phyloP scores from a whole-genome alignment of 2,329 filamentous ascomycete genomes.

The Aspergillus hortae region DNA sequence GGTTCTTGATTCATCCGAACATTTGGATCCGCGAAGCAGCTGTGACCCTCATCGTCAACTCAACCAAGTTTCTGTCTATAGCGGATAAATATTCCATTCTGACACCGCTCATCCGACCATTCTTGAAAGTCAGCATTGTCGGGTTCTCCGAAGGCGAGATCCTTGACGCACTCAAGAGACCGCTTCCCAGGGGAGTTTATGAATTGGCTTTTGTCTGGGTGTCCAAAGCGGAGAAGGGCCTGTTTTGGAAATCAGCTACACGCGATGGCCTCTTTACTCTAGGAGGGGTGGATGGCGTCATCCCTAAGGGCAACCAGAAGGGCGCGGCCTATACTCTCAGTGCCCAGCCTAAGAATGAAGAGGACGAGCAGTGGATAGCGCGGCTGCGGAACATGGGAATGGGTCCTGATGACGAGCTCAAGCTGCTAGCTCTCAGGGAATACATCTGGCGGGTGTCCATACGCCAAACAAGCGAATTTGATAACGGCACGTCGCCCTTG shows the following conservation, averaged over 20 bases:
- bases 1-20: constrained; percentile 92
- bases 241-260: constrained; percentile 81
- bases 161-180: constrained; percentile 78
- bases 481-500: constrained; percentile 44
- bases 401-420: constrained; percentile 78
- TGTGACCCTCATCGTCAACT: constrained; percentile 74
- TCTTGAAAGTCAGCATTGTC: constrained; percentile 69
- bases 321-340: constrained; percentile 46
- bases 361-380: constrained; percentile 90
- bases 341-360: constrained; percentile 72
- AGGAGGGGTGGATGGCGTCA: constrained; percentile 55
- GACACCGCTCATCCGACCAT: constrained; percentile 74
- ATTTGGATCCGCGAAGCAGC: constrained; percentile 92
- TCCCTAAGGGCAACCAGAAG: constrained; percentile 54
- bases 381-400: constrained; percentile 82
- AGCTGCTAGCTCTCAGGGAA: constrained; percentile 78
- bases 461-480: constrained; percentile 58
- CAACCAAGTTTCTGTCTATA: constrained; percentile 69
- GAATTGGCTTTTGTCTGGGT: constrained; percentile 88
- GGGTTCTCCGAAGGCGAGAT: constrained; percentile 69
- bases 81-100: constrained; percentile 84
- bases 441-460: constrained; percentile 86
- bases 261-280: constrained; percentile 68
- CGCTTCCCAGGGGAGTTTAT: constrained; percentile 73
- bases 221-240: constrained; percentile 69